These are phyloP conservation scores for Phytophthora pini DNA, from an alignment of 352 stramenopile genomes.

Conservation along the genomic window DNA sequence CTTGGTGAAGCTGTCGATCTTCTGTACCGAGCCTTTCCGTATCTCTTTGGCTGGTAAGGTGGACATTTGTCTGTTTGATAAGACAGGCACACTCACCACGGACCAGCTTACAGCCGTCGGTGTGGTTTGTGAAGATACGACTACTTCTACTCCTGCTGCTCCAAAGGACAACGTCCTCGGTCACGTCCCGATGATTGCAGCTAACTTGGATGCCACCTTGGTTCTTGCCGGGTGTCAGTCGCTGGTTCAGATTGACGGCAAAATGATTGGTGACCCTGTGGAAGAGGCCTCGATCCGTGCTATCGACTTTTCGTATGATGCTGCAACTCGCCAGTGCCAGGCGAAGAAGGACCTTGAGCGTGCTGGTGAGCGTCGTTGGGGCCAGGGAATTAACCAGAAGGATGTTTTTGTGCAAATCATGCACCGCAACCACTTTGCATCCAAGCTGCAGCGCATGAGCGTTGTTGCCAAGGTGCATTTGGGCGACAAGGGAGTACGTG, in stretches of 20 bases:
- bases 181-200: slow-evolving; percentile 86
- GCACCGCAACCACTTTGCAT: slow-evolving; percentile 96
- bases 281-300: slow-evolving; percentile 97
- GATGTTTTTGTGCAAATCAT: slow-evolving; percentile 91
- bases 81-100: slow-evolving; percentile 98
- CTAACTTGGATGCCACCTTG: slow-evolving; percentile 81
- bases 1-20: slow-evolving; percentile 96
- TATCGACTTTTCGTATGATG: slow-evolving; percentile 94
- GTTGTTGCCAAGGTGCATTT: slow-evolving; percentile 93
- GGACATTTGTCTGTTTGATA: slow-evolving; percentile 98
- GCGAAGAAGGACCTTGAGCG: slow-evolving; percentile 80
- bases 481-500: slow-evolving; percentile 65
- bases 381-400: slow-evolving; percentile 69
- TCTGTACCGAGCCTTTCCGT: slow-evolving; percentile 98
- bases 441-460: slow-evolving; percentile 97
- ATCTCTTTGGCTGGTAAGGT: slow-evolving; percentile 98
- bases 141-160: slow-evolving; percentile 32
- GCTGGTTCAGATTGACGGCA: slow-evolving; percentile 97
- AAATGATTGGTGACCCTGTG: slow-evolving; percentile 97
- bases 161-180: slow-evolving; percentile 57
- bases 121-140: slow-evolving; percentile 88
- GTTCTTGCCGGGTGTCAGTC: slow-evolving; percentile 96
- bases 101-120: slow-evolving; percentile 96
- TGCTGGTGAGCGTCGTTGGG: slow-evolving; percentile 74
- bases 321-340: slow-evolving; percentile 72